Evolutionary conservation across 768 basidiomycete genomes (phyloP).

Genomic region (Termitomyces sp.): DNA sequence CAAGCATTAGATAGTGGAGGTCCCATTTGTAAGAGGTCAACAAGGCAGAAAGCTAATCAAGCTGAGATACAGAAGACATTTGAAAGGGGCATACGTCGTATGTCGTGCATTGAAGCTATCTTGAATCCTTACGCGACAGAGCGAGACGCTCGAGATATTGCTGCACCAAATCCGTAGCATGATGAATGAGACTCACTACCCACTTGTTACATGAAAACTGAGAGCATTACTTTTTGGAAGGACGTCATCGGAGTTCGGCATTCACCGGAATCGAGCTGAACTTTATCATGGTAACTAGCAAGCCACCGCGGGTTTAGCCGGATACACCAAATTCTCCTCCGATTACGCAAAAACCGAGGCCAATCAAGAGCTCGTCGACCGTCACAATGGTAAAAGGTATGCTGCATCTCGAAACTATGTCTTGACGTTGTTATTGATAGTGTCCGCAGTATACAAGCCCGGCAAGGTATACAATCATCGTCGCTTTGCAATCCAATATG

Average conservation of each 20-base stretch:
- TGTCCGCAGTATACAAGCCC: conserved; percentile 77
- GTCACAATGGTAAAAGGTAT: conserved; percentile 58
- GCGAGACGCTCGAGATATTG: background rate
- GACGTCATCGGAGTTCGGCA: background rate
- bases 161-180: background rate
- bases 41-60: too few relatives aligned
- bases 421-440: conserved; percentile 11
- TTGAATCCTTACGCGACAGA: background rate
- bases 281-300: conserved; percentile 31
- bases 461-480: conserved; percentile 62
- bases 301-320: conserved; percentile 40
- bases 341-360: conserved; percentile 23
- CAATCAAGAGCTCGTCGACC: conserved; percentile 38
- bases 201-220: too few relatives aligned
- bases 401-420: conserved; percentile 12
- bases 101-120: background rate
- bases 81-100: too few relatives aligned
- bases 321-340: conserved; percentile 17
- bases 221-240: too few relatives aligned
- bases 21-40: too few relatives aligned
- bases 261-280: conserved; percentile 14
- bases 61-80: too few relatives aligned
- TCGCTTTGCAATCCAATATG: background rate
- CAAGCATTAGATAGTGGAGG: too few relatives aligned
- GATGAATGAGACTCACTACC: background rate